phyloP scores from a whole-genome alignment of 2,329 filamentous ascomycete genomes.

The Verticillium zaregamsianum region DNA sequence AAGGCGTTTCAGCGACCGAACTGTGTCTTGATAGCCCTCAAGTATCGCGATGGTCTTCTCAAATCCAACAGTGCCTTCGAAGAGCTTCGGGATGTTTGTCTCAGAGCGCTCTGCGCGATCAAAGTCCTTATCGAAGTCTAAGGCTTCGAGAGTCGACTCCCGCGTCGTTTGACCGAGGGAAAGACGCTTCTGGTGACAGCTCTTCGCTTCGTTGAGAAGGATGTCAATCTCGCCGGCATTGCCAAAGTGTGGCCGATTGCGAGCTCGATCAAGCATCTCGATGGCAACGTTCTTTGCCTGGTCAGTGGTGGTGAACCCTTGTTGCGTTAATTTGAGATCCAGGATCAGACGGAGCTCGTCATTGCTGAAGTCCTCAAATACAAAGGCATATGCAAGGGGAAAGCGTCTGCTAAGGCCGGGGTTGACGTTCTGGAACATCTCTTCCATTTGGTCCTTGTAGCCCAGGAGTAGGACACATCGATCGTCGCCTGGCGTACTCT shows the following conservation, averaged over 20 bases:
- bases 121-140: conserved; percentile 57
- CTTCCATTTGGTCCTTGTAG: conserved; percentile 64
- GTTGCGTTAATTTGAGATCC: conserved; percentile 55
- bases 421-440: conserved; percentile 72
- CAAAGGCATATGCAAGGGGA: conserved; percentile 57
- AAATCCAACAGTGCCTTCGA: conserved; percentile 55
- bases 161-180: conserved; percentile 6
- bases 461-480: conserved; percentile 68
- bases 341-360: conserved; percentile 56
- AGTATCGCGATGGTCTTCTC: conserved; percentile 50
- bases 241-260: conserved; percentile 63
- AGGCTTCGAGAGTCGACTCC: conserved; percentile 21
- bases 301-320: conserved; percentile 48
- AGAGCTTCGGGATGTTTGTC: conserved; percentile 49
- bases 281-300: conserved; percentile 50
- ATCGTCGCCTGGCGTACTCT: conserved; percentile 66
- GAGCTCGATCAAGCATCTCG: conserved; percentile 55
- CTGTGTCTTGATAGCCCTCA: conserved; percentile 49
- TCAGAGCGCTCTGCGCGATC: conserved; percentile 43
- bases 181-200: conserved; percentile 14
- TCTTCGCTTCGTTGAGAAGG: conserved; percentile 42
- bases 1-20: conserved; percentile 43
- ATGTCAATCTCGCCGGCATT: conserved; percentile 74
- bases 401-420: conserved; percentile 66
- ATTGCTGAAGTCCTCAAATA: conserved; percentile 65